Evolutionary conservation across 176 grass and related monocot genomes (phyloP).

Genomic region (Paspalum vaginatum): DNA sequence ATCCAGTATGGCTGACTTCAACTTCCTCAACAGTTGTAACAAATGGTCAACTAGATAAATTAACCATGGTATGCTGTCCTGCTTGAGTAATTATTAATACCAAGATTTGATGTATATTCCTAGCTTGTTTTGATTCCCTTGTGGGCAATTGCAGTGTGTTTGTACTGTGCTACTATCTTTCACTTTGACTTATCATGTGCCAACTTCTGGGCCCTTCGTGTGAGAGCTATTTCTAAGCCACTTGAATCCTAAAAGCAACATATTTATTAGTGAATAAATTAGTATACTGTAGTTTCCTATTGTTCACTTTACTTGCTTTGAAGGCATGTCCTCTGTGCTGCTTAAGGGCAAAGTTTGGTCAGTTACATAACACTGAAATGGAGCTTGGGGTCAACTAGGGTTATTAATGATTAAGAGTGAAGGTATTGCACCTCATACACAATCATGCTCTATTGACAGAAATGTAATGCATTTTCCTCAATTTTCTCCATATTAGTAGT

Average conservation of each 20-base stretch:
- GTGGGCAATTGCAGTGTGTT: not conserved
- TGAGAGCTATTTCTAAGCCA: not conserved
- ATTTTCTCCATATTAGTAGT: slow-evolving; percentile 14
- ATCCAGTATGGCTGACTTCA: slow-evolving; percentile 57
- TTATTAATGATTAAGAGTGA: not conserved
- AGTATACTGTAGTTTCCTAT: slow-evolving; percentile 14
- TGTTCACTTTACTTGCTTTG: not conserved
- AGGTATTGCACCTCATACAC: slow-evolving; percentile 5
- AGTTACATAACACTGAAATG: slow-evolving; percentile 27
- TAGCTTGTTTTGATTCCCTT: not conserved
- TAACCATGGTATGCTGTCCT: slow-evolving; percentile 1
- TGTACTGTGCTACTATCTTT: slow-evolving; percentile 7
- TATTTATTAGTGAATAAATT: slow-evolving; percentile 4
- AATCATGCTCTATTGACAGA: not conserved
- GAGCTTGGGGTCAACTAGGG: slow-evolving; percentile 1
- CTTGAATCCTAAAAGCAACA: not conserved
- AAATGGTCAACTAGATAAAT: slow-evolving; percentile 85
- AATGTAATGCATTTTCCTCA: not conserved
- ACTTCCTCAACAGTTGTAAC: slow-evolving; percentile 46
- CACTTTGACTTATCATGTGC: slow-evolving; percentile 1
- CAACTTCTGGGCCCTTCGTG: slow-evolving; percentile 7
- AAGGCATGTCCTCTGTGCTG: not conserved
- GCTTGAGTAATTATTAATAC: slow-evolving; percentile 16
- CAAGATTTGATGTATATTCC: not conserved
- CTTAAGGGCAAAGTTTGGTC: slow-evolving; percentile 2